These are phyloP conservation scores for Colletotrichum scovillei DNA, from an alignment of 2,329 filamentous ascomycete genomes.

Conservation along the genomic window DNA sequence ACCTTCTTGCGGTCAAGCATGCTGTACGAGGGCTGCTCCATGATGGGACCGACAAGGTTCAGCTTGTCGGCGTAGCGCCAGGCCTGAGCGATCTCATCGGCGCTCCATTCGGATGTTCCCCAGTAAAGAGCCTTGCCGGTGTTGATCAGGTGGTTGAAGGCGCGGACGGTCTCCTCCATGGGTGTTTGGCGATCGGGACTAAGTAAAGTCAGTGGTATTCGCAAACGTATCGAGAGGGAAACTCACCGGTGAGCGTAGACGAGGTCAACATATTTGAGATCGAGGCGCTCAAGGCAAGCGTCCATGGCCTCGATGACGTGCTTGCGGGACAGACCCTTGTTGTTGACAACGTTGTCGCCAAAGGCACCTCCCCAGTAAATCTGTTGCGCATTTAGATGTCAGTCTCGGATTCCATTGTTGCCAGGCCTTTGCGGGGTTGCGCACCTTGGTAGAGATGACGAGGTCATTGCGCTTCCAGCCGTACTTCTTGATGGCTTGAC, in stretches of 20 bases:
- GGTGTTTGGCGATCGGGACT: conserved; percentile 72
- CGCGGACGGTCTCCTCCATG: conserved; percentile 77
- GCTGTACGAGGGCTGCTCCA: conserved; percentile 77
- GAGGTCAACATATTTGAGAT: conserved; percentile 73
- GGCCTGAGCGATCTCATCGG: conserved; percentile 73
- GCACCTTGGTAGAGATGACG: conserved; percentile 70
- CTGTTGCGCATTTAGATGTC: conserved; percentile 44
- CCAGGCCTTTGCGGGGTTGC: neutral
- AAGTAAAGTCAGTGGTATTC: neutral
- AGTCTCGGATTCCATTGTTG: neutral
- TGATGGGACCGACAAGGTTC: conserved; percentile 70
- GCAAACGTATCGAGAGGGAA: neutral
- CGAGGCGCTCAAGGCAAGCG: conserved; percentile 66
- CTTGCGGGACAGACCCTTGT: conserved; percentile 75
- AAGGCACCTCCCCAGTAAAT: conserved; percentile 73
- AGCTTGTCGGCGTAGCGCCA: conserved; percentile 71
- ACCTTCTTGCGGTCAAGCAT: conserved; percentile 70
- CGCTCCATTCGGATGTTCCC: conserved; percentile 77
- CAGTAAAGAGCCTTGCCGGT: conserved; percentile 77
- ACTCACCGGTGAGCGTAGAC: conserved; percentile 72
- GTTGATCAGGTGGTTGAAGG: conserved; percentile 77
- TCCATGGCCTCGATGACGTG: conserved; percentile 76
- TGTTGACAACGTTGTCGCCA: conserved; percentile 73
- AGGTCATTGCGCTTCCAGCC: conserved; percentile 71
- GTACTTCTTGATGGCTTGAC: conserved; percentile 68